phyloP scores from a whole-genome alignment of 2,329 filamentous ascomycete genomes.

The Ophiostoma sp. region DNA sequence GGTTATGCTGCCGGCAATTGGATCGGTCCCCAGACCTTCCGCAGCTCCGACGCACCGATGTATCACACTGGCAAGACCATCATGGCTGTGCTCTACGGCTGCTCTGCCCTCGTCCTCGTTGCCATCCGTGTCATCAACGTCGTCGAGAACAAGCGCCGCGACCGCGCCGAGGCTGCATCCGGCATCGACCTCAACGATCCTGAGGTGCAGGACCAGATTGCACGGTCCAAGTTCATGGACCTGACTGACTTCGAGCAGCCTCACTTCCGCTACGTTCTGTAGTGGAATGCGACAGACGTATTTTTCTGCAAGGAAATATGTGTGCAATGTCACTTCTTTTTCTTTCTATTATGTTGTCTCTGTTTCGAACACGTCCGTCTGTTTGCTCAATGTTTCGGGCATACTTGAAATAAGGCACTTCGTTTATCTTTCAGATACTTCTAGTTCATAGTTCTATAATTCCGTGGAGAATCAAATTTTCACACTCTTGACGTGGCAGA shows the following conservation, averaged over 20 bases:
- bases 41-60: constrained; percentile 49
- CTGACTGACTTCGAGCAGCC: constrained; percentile 22
- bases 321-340: background rate
- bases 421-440: too few species aligned
- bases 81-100: constrained; percentile 30
- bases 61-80: constrained; percentile 58
- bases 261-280: constrained; percentile 21
- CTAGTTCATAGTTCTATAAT: too few species aligned
- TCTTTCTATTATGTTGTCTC: background rate
- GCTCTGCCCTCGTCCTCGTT: background rate
- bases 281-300: background rate
- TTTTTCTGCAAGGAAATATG: too few species aligned
- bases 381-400: too few species aligned
- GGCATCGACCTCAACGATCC: constrained; percentile 14
- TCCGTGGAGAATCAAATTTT: too few species aligned
- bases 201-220: background rate
- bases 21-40: constrained; percentile 51
- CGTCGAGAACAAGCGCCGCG: constrained; percentile 18
- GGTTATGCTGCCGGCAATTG: constrained; percentile 51
- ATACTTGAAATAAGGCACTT: too few species aligned
- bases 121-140: constrained; percentile 14
- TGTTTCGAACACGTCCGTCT: too few species aligned
- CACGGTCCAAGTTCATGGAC: constrained; percentile 18
- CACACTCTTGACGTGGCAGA: too few species aligned
- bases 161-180: constrained; percentile 11